Evolutionary conservation across 495 filamentous ascomycete genomes (phyloP).

Genomic region (Recurvomyces mirabilis): DNA sequence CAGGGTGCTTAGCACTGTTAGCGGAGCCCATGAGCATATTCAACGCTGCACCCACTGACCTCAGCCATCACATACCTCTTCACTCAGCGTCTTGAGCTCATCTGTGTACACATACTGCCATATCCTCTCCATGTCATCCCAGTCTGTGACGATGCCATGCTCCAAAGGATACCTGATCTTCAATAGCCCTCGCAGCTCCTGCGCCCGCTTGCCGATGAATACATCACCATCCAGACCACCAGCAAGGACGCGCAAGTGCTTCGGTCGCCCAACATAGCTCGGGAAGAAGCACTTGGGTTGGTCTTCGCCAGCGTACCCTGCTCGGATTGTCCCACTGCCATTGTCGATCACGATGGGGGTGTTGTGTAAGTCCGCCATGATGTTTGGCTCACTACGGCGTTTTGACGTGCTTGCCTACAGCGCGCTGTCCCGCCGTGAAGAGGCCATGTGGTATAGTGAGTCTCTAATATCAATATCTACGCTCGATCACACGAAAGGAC

Average conservation of each 20-base stretch:
- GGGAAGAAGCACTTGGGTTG: constrained; percentile 93
- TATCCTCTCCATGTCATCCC: constrained; percentile 99
- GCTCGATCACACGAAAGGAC: too few species aligned
- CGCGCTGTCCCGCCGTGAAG: constrained; percentile 1
- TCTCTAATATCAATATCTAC: too few species aligned
- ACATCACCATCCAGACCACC: constrained; percentile 93
- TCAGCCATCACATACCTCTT: constrained; percentile 56
- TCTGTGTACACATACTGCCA: constrained; percentile 82
- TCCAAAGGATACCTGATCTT: constrained; percentile 94
- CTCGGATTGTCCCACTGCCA: constrained; percentile 93
- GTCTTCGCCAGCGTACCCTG: constrained; percentile 93
- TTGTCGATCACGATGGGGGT: constrained; percentile 98
- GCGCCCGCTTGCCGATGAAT: constrained; percentile 88
- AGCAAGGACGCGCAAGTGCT: constrained; percentile 90
- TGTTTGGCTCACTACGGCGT: background rate
- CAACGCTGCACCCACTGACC: background rate
- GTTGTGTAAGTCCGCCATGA: constrained; percentile 42
- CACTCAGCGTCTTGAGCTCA: constrained; percentile 85
- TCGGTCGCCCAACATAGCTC: constrained; percentile 94
- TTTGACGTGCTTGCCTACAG: constrained; percentile 8
- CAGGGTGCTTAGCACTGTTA: constrained; percentile 57
- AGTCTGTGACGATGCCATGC: constrained; percentile 97
- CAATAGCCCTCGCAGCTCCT: constrained; percentile 82
- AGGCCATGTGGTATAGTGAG: too few species aligned
- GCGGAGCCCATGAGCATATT: background rate